These are phyloP conservation scores for Globisporangium nunn DNA, from an alignment of 352 stramenopile species.

Conservation along the genomic window DNA sequence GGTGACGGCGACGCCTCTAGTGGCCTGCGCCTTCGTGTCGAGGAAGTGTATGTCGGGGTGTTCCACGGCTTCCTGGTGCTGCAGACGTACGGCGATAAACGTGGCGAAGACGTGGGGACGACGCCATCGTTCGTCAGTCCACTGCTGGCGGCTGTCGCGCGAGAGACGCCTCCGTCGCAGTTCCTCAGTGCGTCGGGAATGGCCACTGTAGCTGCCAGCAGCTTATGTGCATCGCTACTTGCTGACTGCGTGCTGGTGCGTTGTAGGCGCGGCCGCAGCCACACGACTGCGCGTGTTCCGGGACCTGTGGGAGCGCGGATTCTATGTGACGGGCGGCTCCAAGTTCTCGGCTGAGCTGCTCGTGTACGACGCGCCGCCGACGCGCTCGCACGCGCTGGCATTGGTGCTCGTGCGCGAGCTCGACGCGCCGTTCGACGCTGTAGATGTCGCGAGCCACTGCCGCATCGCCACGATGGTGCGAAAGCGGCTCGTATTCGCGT, in stretches of 20 bases:
- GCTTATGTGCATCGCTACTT: not conserved
- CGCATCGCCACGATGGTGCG: conserved; percentile 73
- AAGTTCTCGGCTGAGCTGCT: conserved; percentile 84
- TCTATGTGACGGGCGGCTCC: conserved; percentile 61
- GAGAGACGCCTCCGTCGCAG: no score
- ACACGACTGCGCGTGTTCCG: conserved; percentile 42
- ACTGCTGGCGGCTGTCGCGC: not conserved
- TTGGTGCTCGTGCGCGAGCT: conserved; percentile 46
- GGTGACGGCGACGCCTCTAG: not conserved
- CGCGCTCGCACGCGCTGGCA: conserved; percentile 33
- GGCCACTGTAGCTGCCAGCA: no score
- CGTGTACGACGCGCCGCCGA: conserved; percentile 51
- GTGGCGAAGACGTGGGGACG: not conserved
- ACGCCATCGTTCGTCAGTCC: not conserved
- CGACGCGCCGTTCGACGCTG: conserved; percentile 29
- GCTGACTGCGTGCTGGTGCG: not conserved
- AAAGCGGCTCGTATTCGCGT: conserved; percentile 53
- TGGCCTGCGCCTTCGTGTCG: conserved; percentile 5
- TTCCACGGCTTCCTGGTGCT: conserved; percentile 7
- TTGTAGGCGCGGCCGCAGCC: conserved; percentile 15
- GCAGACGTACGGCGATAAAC: not conserved
- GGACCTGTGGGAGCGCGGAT: conserved; percentile 60
- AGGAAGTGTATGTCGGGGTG: conserved; percentile 12
- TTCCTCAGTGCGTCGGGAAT: not conserved
- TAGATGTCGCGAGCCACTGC: conserved; percentile 56